These are phyloP conservation scores for Daldinia concentrica DNA, from an alignment of 495 filamentous ascomycete species.

Conservation along the genomic window DNA sequence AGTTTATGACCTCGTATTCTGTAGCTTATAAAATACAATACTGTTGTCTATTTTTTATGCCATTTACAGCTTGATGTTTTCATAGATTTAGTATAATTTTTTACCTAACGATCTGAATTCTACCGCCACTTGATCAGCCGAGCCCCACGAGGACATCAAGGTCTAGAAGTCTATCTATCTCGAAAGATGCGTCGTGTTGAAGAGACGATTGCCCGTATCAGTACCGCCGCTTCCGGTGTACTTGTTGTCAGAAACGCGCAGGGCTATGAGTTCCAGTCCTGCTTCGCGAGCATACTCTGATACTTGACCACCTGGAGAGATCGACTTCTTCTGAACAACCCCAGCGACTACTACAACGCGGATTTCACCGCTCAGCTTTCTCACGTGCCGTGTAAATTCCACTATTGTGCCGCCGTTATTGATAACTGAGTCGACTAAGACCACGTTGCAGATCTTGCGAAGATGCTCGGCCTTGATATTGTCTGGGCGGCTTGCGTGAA, in stretches of 20 bases:
- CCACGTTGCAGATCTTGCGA: slow-evolving; percentile 49
- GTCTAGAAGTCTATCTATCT: not conserved
- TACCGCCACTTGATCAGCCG: too few relatives aligned
- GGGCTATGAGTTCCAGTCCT: slow-evolving; percentile 57
- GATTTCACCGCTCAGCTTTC: slow-evolving; percentile 50
- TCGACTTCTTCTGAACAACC: slow-evolving; percentile 60
- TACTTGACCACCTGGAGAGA: slow-evolving; percentile 45
- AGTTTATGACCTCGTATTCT: too few relatives aligned
- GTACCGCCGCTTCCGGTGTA: slow-evolving; percentile 62
- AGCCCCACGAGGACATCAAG: too few relatives aligned
- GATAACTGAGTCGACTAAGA: slow-evolving; percentile 71
- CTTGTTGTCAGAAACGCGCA: slow-evolving; percentile 65
- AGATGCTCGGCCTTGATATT: slow-evolving; percentile 61
- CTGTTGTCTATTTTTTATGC: too few relatives aligned
- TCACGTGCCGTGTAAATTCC: slow-evolving; percentile 64
- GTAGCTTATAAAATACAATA: too few relatives aligned
- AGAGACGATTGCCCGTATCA: slow-evolving; percentile 69
- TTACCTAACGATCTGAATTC: too few relatives aligned
- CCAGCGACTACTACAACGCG: slow-evolving; percentile 66
- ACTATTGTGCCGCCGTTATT: slow-evolving; percentile 65
- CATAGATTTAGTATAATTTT: too few relatives aligned
- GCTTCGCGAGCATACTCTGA: slow-evolving; percentile 37
- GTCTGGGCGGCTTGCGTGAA: slow-evolving; percentile 60
- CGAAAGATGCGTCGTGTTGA: slow-evolving; percentile 57
- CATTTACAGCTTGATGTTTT: too few relatives aligned